phyloP scores from a whole-genome alignment of 495 filamentous ascomycete genomes.

The Penicillium coprophilum region DNA sequence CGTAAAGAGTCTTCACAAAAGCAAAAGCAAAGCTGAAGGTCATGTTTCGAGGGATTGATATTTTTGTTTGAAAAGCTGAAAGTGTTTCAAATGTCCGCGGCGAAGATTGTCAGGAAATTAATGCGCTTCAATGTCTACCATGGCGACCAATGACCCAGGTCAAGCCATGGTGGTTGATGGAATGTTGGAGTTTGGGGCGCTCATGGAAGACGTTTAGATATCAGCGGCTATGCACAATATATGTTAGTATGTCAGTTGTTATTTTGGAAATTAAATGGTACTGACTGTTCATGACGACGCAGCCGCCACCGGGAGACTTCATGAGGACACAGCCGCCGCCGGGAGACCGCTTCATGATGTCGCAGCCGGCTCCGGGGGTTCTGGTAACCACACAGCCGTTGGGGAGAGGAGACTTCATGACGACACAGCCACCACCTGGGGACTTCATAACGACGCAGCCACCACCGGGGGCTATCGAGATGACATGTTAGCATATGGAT shows the following conservation, averaged over 20 bases:
- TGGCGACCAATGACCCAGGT: slow-evolving; percentile 1
- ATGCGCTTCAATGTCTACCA: slow-evolving; percentile 8
- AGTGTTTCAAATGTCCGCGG: background rate
- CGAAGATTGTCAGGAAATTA: slow-evolving; percentile 1
- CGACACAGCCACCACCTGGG: slow-evolving; percentile 8
- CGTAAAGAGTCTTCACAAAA: slow-evolving; percentile 19
- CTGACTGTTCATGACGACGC: slow-evolving; percentile 10
- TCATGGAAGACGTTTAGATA: slow-evolving; percentile 21
- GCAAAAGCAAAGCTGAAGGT: slow-evolving; percentile 7
- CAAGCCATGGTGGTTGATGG: slow-evolving; percentile 10
- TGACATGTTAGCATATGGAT: slow-evolving; percentile 17
- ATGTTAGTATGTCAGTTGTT: background rate
- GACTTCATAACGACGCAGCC: slow-evolving; percentile 41
- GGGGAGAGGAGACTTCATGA: slow-evolving; percentile 2
- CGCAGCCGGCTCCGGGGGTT: background rate
- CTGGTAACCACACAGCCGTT: background rate
- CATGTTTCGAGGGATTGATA: slow-evolving; percentile 11
- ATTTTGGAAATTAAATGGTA: background rate
- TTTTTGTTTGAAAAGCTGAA: slow-evolving; percentile 13
- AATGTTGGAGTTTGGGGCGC: slow-evolving; percentile 9
- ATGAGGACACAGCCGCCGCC: slow-evolving; percentile 8
- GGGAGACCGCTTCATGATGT: slow-evolving; percentile 6
- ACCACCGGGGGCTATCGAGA: slow-evolving; percentile 36
- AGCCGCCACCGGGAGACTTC: slow-evolving; percentile 10
- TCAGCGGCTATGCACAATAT: background rate